Conservation (phyloP, 345 rosid species). For the Eucalyptus pauciflora region DNA sequence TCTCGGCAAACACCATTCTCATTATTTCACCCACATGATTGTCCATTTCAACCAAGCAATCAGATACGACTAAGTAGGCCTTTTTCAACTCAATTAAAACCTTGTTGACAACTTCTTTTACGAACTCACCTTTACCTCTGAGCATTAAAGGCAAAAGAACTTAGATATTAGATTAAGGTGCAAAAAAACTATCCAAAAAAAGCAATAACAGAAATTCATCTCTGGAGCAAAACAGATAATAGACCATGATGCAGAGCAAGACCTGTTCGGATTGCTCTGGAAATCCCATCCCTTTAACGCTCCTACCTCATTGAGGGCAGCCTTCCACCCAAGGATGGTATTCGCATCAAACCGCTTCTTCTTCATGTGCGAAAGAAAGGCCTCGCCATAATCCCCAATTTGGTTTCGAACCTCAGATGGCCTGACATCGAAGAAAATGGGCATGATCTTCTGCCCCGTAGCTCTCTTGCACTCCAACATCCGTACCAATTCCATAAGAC, state of each 20-base stretch:
- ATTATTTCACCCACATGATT: background rate
- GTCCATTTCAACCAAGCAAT: background rate
- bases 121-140: background rate
- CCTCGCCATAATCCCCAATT: background rate
- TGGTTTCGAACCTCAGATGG: background rate
- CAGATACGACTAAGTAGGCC: background rate
- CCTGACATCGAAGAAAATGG: background rate
- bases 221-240: background rate
- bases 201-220: background rate
- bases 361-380: background rate
- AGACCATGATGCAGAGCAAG: background rate
- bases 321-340: background rate
- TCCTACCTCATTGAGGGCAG: background rate
- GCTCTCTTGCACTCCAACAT: background rate
- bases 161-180: background rate
- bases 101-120: background rate
- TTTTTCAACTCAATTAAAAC: background rate
- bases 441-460: background rate
- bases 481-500: too few relatives aligned
- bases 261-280: background rate
- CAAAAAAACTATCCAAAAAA: too few relatives aligned
- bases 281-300: background rate
- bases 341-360: background rate
- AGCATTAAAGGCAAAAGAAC: background rate
- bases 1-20: background rate